These are phyloP conservation scores for Centrapalus pauciflorus DNA, from an alignment of 129 eudicot species.

Conservation along the genomic window DNA sequence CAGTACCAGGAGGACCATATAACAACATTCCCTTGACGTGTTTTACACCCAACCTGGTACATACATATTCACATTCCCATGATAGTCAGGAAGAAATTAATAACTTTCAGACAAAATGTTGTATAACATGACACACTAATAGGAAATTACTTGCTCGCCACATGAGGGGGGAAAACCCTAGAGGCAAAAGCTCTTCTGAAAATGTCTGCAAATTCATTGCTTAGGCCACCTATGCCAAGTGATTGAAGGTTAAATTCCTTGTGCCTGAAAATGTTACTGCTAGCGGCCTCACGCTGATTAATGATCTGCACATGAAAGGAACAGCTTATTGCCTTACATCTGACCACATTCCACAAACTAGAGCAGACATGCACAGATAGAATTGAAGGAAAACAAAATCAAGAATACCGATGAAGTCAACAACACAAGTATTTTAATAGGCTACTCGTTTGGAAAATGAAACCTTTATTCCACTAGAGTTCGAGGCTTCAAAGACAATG, in stretches of 20 bases:
- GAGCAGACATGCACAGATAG: not conserved
- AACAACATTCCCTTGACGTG: conserved; percentile 99
- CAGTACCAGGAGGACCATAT: conserved; percentile 99
- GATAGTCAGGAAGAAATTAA: not conserved
- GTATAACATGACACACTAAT: not conserved
- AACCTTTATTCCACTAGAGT: conserved; percentile 92
- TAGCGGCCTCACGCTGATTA: conserved; percentile 97
- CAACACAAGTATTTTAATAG: not conserved
- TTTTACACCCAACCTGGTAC: conserved; percentile 76
- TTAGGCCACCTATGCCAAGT: conserved; percentile 91
- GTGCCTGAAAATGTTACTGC: conserved; percentile 85
- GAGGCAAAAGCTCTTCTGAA: conserved; percentile 99
- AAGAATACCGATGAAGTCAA: not conserved
- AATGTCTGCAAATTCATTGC: conserved; percentile 95
- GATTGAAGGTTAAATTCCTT: conserved; percentile 91
- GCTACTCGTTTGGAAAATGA: not conserved
- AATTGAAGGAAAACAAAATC: not conserved
- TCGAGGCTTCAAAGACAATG: conserved; percentile 84
- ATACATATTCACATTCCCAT: conserved; percentile 6
- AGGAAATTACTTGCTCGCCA: conserved; percentile 71
- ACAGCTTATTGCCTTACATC: not conserved
- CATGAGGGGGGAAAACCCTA: conserved; percentile 97
- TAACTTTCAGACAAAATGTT: not conserved
- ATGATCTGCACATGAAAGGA: conserved; percentile 46
- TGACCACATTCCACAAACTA: not conserved